Conservation (phyloP, 441 rosid species). For the Populus hybrid region DNA sequence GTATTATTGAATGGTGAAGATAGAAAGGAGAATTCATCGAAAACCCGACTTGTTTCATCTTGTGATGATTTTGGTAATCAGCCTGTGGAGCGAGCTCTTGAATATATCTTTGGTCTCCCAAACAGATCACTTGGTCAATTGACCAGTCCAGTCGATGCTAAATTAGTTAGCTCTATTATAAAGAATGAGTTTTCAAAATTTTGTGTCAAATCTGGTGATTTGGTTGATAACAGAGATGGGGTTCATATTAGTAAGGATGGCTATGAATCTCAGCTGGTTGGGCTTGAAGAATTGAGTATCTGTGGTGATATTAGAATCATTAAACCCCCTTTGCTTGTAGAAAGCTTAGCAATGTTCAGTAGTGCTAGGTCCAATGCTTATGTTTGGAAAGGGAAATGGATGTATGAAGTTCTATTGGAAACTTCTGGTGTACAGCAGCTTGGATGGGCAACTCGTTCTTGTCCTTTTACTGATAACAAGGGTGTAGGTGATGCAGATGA, state of each 20-base stretch:
- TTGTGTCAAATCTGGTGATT: conserved; percentile 14
- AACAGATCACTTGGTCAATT: conserved; percentile 55
- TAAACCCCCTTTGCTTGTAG: conserved; percentile 72
- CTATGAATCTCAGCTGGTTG: conserved; percentile 42
- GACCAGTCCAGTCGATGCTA: conserved; percentile 44
- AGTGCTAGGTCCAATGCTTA: conserved; percentile 81
- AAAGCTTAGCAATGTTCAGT: conserved; percentile 91
- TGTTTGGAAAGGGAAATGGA: conserved; percentile 99
- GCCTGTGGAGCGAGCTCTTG: conserved; percentile 80
- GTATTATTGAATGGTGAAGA: conserved; percentile 68
- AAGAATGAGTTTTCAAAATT: conserved; percentile 50
- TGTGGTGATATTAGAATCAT: conserved; percentile 76
- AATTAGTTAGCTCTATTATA: conserved; percentile 45
- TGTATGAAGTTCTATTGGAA: conserved; percentile 92
- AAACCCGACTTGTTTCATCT: conserved; percentile 61
- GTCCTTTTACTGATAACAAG: conserved; percentile 87
- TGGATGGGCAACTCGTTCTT: conserved; percentile 92
- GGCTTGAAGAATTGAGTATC: conserved; percentile 66
- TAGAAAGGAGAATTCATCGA: conserved; percentile 48
- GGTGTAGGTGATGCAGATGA: conserved; percentile 99
- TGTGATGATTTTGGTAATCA: conserved; percentile 76
- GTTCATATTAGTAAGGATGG: conserved; percentile 47
- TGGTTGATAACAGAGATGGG: conserved; percentile 52
- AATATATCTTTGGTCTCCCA: conserved; percentile 68
- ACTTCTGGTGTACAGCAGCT: conserved; percentile 93